Evolutionary conservation across 2,329 filamentous ascomycete genomes (phyloP), one percentile per base, ranked within the genome.

Genomic region (Sporothrix luriei): DNA sequence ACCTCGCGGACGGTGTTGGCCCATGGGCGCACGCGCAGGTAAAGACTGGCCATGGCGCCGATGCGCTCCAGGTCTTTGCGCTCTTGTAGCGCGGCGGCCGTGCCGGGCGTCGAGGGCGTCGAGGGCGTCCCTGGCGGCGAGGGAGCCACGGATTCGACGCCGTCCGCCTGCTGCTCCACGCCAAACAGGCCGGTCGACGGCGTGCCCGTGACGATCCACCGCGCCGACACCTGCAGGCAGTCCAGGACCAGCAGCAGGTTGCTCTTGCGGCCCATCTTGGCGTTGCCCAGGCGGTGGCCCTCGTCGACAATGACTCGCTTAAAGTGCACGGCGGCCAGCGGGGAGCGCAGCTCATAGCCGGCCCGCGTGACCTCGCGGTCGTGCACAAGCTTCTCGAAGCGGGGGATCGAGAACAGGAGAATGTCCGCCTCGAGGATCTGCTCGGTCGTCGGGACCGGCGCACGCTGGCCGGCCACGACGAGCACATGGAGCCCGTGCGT

Each of bases 191-290:
- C 92, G 72, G 89, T 90, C 0, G 93, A 93, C 2, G 94, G 94
- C 0, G 94, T 98, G 69, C 94, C 94, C 0, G 92, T 96, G 0
- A 97, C 90, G 4, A 97, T 88, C 94, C 94, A 97, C 11, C 91
- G 87, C 21, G 92, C 87, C 61, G 93, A 89, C 19, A 93, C 81
- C 13, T 84, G 80, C n/a, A 90, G 77, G 14, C 77, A 77, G 21
- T 88, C 84, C 1, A 89, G 77, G 1, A 83, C 81, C 2, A 81
- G 76, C 24, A 87, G 80, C 5, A 88, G 75, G 52, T 85, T 82
- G 57, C 88, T 92, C 73, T 83, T 87, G 66, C 82, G 82, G 11
- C 82, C 81, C 6, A 79, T 78, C 2, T 79, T 84, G 0, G 86
- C 86, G 49, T 91, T 90, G 0, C 92, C 92, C 70, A 97, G 89